A percentile compares a stretch with the other conserved stretches of the same genome.
Evolutionary conservation across 2,329 filamentous ascomycete species (phyloP).

Genomic region (Cordyceps pruinosa): DNA sequence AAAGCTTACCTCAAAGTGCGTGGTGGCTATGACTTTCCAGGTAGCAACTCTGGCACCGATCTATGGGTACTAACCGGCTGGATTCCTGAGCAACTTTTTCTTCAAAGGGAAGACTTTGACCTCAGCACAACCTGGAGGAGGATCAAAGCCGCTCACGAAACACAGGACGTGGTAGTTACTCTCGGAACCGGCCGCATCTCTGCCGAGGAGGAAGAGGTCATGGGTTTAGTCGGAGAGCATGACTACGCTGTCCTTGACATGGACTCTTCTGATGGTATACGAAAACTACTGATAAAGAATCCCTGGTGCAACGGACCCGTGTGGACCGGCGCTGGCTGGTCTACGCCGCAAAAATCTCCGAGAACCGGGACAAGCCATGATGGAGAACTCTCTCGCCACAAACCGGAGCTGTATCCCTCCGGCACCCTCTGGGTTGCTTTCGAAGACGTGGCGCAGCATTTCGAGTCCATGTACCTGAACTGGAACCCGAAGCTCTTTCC

Average conservation of each 20-base stretch:
- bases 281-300: slow-evolving; percentile 81
- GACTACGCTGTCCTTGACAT: slow-evolving; percentile 89
- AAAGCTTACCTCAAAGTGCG: slow-evolving; percentile 95
- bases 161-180: slow-evolving; percentile 78
- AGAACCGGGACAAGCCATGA: background rate
- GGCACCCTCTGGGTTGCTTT: slow-evolving; percentile 94
- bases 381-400: background rate
- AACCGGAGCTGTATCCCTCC: slow-evolving; percentile 23
- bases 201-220: slow-evolving; percentile 64
- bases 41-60: slow-evolving; percentile 94
- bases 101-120: slow-evolving; percentile 76
- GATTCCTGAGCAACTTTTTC: slow-evolving; percentile 92
- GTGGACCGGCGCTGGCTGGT: slow-evolving; percentile 50
- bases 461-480: slow-evolving; percentile 93
- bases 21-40: slow-evolving; percentile 94
- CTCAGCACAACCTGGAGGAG: slow-evolving; percentile 70
- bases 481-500: slow-evolving; percentile 88
- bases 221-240: slow-evolving; percentile 83
- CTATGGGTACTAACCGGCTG: slow-evolving; percentile 88
- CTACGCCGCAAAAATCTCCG: slow-evolving; percentile 13
- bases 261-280: slow-evolving; percentile 51
- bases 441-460: slow-evolving; percentile 82
- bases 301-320: slow-evolving; percentile 82
- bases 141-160: slow-evolving; percentile 65
- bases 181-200: slow-evolving; percentile 83